Evolutionary conservation across 192 early-diverging fungal species (phyloP).

Genomic region (Coemansia sp.): DNA sequence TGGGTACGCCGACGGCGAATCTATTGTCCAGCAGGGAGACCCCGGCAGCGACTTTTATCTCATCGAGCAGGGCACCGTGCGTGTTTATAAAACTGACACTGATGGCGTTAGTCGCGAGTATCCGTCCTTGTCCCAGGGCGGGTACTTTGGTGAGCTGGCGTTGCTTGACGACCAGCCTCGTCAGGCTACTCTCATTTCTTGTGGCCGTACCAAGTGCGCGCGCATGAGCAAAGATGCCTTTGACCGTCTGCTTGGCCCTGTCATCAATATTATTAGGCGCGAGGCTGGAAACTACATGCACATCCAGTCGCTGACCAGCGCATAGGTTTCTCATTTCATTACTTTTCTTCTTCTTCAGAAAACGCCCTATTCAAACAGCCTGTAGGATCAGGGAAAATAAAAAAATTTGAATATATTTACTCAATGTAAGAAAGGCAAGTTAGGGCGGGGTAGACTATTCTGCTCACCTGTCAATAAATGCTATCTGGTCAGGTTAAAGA

Average conservation of each 20-base stretch:
- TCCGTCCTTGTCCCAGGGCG: conserved; percentile 75
- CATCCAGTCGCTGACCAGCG: conserved; percentile 42
- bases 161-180: conserved; percentile 93
- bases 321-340: neutral
- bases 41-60: conserved; percentile 94
- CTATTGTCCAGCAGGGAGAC: conserved; percentile 92
- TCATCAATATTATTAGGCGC: conserved; percentile 93
- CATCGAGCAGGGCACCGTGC: conserved; percentile 89
- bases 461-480: too few relatives aligned
- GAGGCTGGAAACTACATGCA: conserved; percentile 90
- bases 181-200: conserved; percentile 85
- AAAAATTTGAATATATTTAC: too few relatives aligned
- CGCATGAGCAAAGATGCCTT: conserved; percentile 96
- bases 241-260: conserved; percentile 91
- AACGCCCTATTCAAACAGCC: too few relatives aligned
- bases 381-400: too few relatives aligned
- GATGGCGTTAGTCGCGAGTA: conserved; percentile 79
- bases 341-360: neutral
- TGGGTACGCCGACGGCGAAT: conserved; percentile 79
- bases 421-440: too few relatives aligned
- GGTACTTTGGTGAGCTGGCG: conserved; percentile 98
- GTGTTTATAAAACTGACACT: conserved; percentile 78
- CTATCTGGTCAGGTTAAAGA: too few relatives aligned
- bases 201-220: conserved; percentile 92
- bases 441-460: too few relatives aligned